These are phyloP conservation scores for Linum usitatissimum DNA, from an alignment of 345 rosid species.

Conservation along the genomic window DNA sequence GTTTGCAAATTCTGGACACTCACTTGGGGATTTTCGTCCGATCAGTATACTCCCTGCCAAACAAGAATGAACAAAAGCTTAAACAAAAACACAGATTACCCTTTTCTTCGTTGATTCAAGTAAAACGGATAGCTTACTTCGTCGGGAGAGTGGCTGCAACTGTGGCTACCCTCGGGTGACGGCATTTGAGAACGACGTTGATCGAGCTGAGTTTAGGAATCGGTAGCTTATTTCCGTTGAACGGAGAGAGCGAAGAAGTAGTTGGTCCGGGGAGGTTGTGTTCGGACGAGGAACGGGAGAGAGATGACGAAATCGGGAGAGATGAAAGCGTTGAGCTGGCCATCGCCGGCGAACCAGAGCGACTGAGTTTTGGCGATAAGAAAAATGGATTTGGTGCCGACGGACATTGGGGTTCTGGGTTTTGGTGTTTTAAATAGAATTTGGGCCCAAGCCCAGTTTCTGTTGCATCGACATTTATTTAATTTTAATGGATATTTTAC, in stretches of 20 bases:
- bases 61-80: constrained; percentile 8
- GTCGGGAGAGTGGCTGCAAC: constrained; percentile 60
- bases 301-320: constrained; percentile 29
- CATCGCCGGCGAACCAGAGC: constrained; percentile 18
- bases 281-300: constrained; percentile 17
- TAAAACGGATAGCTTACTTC: constrained; percentile 22
- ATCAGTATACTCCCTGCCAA: constrained; percentile 43
- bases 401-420: neutral
- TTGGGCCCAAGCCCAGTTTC: no score
- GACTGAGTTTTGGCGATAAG: neutral
- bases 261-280: constrained; percentile 10
- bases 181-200: constrained; percentile 21
- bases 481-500: no score
- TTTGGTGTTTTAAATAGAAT: neutral
- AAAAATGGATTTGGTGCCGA: neutral
- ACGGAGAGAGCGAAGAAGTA: constrained; percentile 16
- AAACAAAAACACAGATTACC: neutral
- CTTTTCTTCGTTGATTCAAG: neutral
- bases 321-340: constrained; percentile 41
- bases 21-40: constrained; percentile 56
- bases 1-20: constrained; percentile 1
- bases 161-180: constrained; percentile 29
- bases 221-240: constrained; percentile 38
- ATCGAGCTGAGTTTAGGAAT: constrained; percentile 20
- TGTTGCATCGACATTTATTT: no score